Evolutionary conservation across 371 early-diverging fungal species (phyloP).

Genomic region (Mortierella sp.): DNA sequence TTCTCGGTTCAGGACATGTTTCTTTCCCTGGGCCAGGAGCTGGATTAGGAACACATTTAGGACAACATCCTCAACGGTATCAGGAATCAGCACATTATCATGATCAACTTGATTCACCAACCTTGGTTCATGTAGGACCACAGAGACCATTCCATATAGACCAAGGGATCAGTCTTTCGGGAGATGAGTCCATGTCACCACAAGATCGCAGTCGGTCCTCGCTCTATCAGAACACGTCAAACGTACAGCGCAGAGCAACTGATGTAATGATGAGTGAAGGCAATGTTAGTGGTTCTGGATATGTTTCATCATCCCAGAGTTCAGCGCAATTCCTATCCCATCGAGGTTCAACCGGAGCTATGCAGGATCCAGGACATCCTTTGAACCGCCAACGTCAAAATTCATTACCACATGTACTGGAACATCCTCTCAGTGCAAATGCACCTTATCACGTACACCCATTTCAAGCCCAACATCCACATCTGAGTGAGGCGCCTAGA

Average conservation of each 20-base stretch:
- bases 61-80: conserved; percentile 8
- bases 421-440: background rate
- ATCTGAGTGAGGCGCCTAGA: conserved; percentile 5
- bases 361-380: conserved; percentile 14
- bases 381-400: conserved; percentile 29
- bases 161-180: conserved; percentile 1
- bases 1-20: conserved; percentile 3
- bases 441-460: background rate
- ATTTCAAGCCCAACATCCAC: background rate
- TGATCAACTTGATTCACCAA: conserved; percentile 12
- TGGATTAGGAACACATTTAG: background rate
- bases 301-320: background rate
- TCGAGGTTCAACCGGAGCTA: conserved; percentile 16
- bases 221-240: background rate
- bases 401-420: conserved; percentile 36
- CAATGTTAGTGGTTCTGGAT: background rate
- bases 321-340: conserved; percentile 11
- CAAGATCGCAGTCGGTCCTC: conserved; percentile 1
- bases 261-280: conserved; percentile 1
- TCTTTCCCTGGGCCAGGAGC: conserved; percentile 13
- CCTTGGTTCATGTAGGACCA: background rate
- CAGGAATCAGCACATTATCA: conserved; percentile 9
- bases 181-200: conserved; percentile 16
- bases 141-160: conserved; percentile 8
- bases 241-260: background rate